Percentiles rank a stretch among this genome's conserved stretches.
phyloP scores from a whole-genome alignment of 2,329 filamentous ascomycete species.

The Botrytis squamosa region DNA sequence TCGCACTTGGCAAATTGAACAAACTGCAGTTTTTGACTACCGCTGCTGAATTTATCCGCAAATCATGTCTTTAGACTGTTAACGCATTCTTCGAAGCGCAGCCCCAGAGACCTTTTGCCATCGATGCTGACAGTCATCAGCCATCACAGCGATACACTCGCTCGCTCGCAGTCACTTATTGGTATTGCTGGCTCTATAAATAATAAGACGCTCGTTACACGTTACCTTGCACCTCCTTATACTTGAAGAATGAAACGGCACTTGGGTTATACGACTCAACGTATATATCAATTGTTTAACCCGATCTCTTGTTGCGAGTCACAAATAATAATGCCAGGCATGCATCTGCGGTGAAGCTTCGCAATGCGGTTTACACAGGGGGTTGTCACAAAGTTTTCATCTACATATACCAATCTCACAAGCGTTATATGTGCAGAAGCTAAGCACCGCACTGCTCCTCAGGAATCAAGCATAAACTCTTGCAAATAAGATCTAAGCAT shows the following conservation, averaged over 20 bases:
- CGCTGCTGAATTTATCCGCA: constrained; percentile 20
- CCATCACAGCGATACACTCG: not conserved
- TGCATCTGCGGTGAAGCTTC: not conserved
- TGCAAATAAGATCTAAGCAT: not conserved
- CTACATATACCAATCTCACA: not conserved
- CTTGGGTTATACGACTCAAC: not conserved
- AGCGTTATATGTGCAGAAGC: not conserved
- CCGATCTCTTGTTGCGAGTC: not conserved
- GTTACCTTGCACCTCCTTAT: not conserved
- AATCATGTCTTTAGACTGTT: constrained; percentile 17
- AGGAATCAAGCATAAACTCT: not conserved
- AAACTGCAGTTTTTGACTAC: constrained; percentile 6
- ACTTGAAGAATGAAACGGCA: not conserved
- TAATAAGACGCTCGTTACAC: not conserved
- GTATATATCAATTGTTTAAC: not conserved
- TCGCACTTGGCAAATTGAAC: constrained; percentile 11
- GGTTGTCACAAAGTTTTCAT: not conserved
- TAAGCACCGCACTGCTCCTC: not conserved
- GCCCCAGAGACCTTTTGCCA: not conserved
- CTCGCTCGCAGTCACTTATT: not conserved
- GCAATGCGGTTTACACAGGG: not conserved
- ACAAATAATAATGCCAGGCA: not conserved
- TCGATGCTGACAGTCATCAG: not conserved
- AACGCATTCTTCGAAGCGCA: not conserved
- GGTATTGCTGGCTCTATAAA: not conserved